These are phyloP conservation scores for Lithohypha guttulata DNA, from an alignment of 2,329 filamentous ascomycete genomes.

Conservation along the genomic window DNA sequence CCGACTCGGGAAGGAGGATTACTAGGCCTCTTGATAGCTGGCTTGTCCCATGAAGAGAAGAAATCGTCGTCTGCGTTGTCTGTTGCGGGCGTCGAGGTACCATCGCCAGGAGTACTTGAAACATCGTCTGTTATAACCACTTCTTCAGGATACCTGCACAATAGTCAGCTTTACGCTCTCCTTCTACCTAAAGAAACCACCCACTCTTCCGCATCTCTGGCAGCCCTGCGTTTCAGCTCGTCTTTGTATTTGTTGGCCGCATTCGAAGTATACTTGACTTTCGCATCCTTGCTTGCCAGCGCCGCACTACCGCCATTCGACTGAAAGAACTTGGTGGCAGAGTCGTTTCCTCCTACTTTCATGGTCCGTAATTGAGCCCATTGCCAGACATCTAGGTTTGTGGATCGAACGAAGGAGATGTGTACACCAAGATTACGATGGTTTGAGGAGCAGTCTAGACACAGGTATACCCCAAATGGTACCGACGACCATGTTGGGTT, in stretches of 20 bases:
- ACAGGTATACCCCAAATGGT: slow-evolving; percentile 93
- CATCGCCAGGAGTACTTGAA: slow-evolving; percentile 50
- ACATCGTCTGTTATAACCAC: slow-evolving; percentile 70
- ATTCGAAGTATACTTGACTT: slow-evolving; percentile 90
- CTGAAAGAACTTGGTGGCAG: slow-evolving; percentile 96
- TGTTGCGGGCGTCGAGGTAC: slow-evolving; percentile 63
- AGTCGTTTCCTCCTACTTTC: slow-evolving; percentile 98
- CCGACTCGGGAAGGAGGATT: slow-evolving; percentile 83
- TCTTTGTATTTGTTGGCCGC: slow-evolving; percentile 98
- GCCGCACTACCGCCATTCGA: slow-evolving; percentile 89
- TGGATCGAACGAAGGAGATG: slow-evolving; percentile 97
- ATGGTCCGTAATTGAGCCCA: slow-evolving; percentile 95
- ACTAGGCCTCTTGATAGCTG: slow-evolving; percentile 88
- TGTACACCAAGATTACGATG: slow-evolving; percentile 97
- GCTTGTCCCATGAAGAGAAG: slow-evolving; percentile 98
- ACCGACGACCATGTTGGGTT: slow-evolving; percentile 98
- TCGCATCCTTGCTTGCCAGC: slow-evolving; percentile 88
- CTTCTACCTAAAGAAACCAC: slow-evolving; percentile 25
- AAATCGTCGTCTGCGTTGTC: slow-evolving; percentile 77
- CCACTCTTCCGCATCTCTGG: slow-evolving; percentile 73
- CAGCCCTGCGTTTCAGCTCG: slow-evolving; percentile 76
- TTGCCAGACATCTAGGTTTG: slow-evolving; percentile 98
- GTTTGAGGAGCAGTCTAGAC: slow-evolving; percentile 92
- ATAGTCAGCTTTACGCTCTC: slow-evolving; percentile 18
- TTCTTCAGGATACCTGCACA: slow-evolving; percentile 63